Conservation (phyloP, 2,329 filamentous ascomycete species). For the Trichoderma polysporum region DNA sequence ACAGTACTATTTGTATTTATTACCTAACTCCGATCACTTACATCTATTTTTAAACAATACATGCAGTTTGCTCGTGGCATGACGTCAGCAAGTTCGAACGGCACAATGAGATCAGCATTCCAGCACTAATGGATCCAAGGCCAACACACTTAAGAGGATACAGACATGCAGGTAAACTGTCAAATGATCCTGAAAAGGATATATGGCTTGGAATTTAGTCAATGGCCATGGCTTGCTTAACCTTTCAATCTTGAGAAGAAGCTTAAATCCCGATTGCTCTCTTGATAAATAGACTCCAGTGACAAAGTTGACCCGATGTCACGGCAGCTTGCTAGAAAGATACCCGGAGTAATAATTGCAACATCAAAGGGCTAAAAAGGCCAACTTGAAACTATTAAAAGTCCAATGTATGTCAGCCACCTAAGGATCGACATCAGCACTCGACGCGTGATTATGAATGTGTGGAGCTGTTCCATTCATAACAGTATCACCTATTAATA, state of each 20-base stretch:
- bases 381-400: neutral
- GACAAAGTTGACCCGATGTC: neutral
- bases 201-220: neutral
- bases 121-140: neutral
- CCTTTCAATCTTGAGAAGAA: neutral
- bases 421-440: neutral
- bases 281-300: neutral
- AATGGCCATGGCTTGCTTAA: neutral
- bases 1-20: no score
- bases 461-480: no score
- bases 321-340: neutral
- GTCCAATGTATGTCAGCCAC: neutral
- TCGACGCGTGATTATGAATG: neutral
- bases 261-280: neutral
- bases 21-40: no score
- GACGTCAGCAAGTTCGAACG: neutral
- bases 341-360: neutral
- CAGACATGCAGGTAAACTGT: neutral
- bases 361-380: neutral
- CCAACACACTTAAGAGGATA: neutral
- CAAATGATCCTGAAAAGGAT: neutral
- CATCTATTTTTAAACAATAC: conserved; percentile 1
- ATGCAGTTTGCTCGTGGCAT: neutral
- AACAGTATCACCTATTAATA: no score
- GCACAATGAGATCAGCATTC: neutral